Conservation (phyloP, 2,329 filamentous ascomycete species). For the Gremmenia infestans region DNA sequence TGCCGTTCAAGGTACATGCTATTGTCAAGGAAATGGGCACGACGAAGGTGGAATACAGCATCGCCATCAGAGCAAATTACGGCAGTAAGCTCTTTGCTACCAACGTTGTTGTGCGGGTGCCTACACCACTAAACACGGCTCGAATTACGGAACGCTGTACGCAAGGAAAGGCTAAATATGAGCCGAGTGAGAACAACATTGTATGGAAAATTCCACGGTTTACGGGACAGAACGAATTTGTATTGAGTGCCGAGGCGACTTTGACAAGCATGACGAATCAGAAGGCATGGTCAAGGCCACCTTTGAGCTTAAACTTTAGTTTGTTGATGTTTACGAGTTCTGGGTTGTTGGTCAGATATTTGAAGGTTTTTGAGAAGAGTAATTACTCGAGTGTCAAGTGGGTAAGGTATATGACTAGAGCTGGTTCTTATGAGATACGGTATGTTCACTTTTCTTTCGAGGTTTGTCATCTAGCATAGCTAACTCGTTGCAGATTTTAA, state of each 20-base stretch:
- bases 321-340: conserved; percentile 98
- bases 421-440: conserved; percentile 96
- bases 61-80: conserved; percentile 95
- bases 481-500: background rate
- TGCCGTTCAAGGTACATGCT: conserved; percentile 97
- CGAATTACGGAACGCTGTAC: conserved; percentile 88
- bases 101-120: conserved; percentile 90
- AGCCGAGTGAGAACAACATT: conserved; percentile 95
- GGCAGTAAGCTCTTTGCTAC: conserved; percentile 94
- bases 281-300: conserved; percentile 92
- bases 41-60: conserved; percentile 97
- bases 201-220: conserved; percentile 99
- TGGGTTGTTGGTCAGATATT: conserved; percentile 83
- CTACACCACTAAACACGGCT: conserved; percentile 93
- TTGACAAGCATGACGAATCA: conserved; percentile 97
- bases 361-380: conserved; percentile 99
- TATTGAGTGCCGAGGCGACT: conserved; percentile 87
- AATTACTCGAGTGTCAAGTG: conserved; percentile 99
- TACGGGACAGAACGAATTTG: conserved; percentile 94
- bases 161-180: conserved; percentile 97
- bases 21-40: conserved; percentile 97
- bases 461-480: background rate
- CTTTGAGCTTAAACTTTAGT: conserved; percentile 86
- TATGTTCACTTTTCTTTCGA: conserved; percentile 34
- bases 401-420: conserved; percentile 98